phyloP scores from a whole-genome alignment of 176 grass and related monocot species.

The Eragrostis curvula region DNA sequence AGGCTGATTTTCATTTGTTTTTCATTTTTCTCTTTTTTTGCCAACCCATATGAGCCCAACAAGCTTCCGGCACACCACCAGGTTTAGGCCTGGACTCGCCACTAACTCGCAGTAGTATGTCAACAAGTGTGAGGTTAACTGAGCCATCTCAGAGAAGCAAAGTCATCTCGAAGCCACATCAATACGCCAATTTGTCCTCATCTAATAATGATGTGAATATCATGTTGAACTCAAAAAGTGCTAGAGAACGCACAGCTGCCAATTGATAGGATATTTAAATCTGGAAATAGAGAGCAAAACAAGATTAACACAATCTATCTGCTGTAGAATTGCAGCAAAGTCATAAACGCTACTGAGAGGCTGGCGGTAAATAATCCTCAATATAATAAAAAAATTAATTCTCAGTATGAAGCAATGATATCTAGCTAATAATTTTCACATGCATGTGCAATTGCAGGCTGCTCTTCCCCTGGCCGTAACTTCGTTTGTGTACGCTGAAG shows the following conservation, averaged over 20 bases:
- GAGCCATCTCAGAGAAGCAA: too few species aligned
- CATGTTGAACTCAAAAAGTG: neutral
- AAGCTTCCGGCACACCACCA: too few species aligned
- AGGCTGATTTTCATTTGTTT: too few species aligned
- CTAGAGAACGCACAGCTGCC: neutral
- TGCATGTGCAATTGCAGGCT: conserved; percentile 46
- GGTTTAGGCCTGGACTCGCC: too few species aligned
- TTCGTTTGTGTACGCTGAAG: conserved; percentile 92
- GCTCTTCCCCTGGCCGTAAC: conserved; percentile 80
- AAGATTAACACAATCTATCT: neutral
- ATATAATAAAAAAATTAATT: too few species aligned
- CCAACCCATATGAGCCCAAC: too few species aligned
- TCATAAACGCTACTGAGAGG: neutral
- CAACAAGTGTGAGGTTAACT: too few species aligned
- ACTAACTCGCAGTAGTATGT: too few species aligned
- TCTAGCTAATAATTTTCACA: neutral
- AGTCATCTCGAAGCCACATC: neutral
- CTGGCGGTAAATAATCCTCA: too few species aligned
- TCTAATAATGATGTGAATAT: neutral
- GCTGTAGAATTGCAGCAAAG: neutral
- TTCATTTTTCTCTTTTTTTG: too few species aligned
- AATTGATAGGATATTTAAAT: neutral
- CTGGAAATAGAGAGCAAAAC: neutral
- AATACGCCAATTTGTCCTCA: neutral
- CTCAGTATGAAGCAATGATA: too few species aligned